Evolutionary conservation across 305 asterid genomes (phyloP), one percentile per base, ranked within the genome.

Genomic region (Ajuga reptans): DNA sequence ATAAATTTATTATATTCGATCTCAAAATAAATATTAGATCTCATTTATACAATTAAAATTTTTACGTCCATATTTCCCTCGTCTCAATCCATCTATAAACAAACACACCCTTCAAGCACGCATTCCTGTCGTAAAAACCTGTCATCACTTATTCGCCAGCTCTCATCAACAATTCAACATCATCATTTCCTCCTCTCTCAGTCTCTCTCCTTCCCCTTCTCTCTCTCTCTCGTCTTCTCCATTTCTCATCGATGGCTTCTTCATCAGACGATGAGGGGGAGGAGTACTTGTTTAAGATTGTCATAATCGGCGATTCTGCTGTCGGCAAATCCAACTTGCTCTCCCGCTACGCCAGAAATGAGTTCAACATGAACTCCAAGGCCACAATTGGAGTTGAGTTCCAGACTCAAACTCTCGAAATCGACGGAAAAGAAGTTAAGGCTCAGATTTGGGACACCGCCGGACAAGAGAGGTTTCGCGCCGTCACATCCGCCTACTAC

Each of bases 401-500:
- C 71, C 95, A 88, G 78, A 88, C 95, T 9, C 92, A 88, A 65
- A 75, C 86, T 9, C 83, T 86, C 36, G 87, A 83, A 51, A 84
- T 88, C 79, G 90, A 88, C 24, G 90, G 90, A 0, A 88, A 88
- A 43, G 95, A 88, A 75, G 86, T 88, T 4, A 88, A 88, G 83
- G 95, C 95, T 60, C 95, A 86, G 88, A 86, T 88, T 84, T 88
- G 95, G 95, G 95, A 88, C 66, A 88, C 95, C 69, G 95, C 95
- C 69, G 92, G 95, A 0, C 95, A 88, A 29, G 95, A 88, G 82
- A 84, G 92, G 1, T 88, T 88, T 78, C 84, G 95, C 53, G 95
- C 95, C 69, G 95, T 88, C 77, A 88, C 95, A 11, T 86, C 95
- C 71, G 95, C 95, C 68, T 88, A 88, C 68, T 88, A 86, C 74